A percentile compares a stretch with the other conserved stretches of the same genome.
Conservation (phyloP, 2,329 filamentous ascomycete species). For the Aspergillus sp. region DNA sequence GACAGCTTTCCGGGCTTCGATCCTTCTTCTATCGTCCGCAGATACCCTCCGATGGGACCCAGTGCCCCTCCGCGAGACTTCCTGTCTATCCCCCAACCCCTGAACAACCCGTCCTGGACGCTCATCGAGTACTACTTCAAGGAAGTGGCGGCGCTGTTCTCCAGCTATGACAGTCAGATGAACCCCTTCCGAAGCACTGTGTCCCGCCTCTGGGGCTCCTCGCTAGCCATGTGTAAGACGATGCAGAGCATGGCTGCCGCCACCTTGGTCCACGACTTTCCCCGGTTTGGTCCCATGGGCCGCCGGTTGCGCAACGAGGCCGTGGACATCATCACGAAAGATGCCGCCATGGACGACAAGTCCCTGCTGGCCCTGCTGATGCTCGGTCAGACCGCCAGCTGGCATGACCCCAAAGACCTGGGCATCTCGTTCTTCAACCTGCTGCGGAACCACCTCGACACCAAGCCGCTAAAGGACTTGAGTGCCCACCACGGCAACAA, state of each 20-base stretch:
- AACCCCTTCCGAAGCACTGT: constrained; percentile 63
- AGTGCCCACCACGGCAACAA: constrained; percentile 37
- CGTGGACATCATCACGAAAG: constrained; percentile 51
- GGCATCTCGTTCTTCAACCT: constrained; percentile 54
- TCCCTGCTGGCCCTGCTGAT: constrained; percentile 59
- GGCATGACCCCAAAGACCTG: constrained; percentile 58
- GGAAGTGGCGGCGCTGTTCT: constrained; percentile 61
- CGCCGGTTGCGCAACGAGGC: constrained; percentile 54
- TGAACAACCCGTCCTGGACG: constrained; percentile 54
- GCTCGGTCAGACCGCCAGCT: constrained; percentile 59
- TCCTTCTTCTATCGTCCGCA: constrained; percentile 34
- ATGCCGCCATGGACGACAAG: constrained; percentile 51
- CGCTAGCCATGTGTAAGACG: constrained; percentile 58
- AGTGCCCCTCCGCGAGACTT: constrained; percentile 24
- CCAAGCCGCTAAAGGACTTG: constrained; percentile 32
- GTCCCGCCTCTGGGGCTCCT: constrained; percentile 57
- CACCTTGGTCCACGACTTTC: constrained; percentile 59
- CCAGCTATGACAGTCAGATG: constrained; percentile 62
- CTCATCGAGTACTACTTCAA: constrained; percentile 65
- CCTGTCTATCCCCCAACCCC: constrained; percentile 37
- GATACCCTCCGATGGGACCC: constrained; percentile 28
- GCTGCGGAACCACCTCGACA: constrained; percentile 42
- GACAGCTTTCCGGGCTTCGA: constrained; percentile 28
- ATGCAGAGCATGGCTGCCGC: constrained; percentile 66
- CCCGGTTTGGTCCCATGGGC: constrained; percentile 51